These are phyloP conservation scores for Lunularia cruciata DNA, from an alignment of 225 moss, liverwort and hornwort species.

Conservation along the genomic window DNA sequence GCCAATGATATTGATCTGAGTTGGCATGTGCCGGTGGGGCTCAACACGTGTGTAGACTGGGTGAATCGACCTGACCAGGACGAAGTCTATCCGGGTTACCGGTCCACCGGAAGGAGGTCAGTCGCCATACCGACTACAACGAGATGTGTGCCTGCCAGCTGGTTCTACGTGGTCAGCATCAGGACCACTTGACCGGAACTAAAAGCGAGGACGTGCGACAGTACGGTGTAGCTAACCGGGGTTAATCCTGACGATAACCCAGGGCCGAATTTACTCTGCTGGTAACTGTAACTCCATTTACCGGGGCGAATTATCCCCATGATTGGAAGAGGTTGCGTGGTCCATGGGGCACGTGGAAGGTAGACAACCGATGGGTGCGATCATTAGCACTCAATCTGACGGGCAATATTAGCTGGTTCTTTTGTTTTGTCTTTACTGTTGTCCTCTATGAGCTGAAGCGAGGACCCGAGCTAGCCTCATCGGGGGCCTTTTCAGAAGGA, in stretches of 20 bases:
- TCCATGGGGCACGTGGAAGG: conserved; percentile 17
- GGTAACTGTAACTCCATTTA: conserved; percentile 4
- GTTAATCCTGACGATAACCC: background rate
- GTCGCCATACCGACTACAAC: background rate
- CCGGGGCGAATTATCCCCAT: conserved; percentile 24
- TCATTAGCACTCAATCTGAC: background rate
- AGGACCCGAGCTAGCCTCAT: conserved; percentile 8
- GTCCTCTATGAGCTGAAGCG: background rate
- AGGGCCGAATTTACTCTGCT: background rate
- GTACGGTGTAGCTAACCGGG: conserved; percentile 10
- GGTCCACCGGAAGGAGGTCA: background rate
- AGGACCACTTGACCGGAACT: background rate
- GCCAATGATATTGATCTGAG: background rate
- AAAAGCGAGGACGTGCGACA: background rate
- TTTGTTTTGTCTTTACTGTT: background rate
- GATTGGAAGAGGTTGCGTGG: conserved; percentile 34
- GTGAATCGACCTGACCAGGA: background rate
- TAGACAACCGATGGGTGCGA: background rate
- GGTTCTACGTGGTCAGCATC: background rate
- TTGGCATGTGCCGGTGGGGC: background rate
- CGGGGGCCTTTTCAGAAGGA: background rate
- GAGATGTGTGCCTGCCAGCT: background rate
- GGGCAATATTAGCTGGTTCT: background rate
- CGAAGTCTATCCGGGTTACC: background rate
- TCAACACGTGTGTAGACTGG: background rate